Conservation (phyloP, 371 early-diverging fungal species). For the Quaeritorhiza haematococci region DNA sequence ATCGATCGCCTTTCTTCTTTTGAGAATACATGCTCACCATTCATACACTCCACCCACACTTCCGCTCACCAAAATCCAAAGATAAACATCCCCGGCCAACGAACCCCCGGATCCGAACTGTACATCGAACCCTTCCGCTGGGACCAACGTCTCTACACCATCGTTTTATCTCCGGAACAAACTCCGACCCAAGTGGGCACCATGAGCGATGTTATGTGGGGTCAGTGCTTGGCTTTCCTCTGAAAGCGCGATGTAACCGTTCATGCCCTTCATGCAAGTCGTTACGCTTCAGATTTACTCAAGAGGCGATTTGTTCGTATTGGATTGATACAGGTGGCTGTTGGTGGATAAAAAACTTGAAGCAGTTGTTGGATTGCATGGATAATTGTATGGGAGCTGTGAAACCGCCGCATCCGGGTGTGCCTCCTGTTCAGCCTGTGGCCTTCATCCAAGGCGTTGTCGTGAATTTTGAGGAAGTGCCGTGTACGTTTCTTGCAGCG, state of each 20-base stretch:
- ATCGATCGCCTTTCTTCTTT: too few relatives aligned
- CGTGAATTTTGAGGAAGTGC: slow-evolving; percentile 57
- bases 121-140: slow-evolving; percentile 70
- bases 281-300: not conserved
- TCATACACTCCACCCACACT: too few relatives aligned
- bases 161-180: slow-evolving; percentile 47
- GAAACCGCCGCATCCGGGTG: slow-evolving; percentile 37
- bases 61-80: slow-evolving; percentile 29
- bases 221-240: slow-evolving; percentile 27
- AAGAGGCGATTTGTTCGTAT: not conserved
- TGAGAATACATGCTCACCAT: slow-evolving; percentile 24
- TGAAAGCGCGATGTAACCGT: slow-evolving; percentile 7
- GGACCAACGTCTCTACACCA: slow-evolving; percentile 64
- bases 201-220: slow-evolving; percentile 65
- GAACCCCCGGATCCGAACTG: slow-evolving; percentile 49
- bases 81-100: slow-evolving; percentile 56
- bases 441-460: slow-evolving; percentile 49
- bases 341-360: slow-evolving; percentile 37
- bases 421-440: slow-evolving; percentile 29
- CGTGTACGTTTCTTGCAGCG: too few relatives aligned
- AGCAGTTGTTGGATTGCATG: slow-evolving; percentile 45
- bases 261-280: slow-evolving; percentile 8
- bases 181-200: slow-evolving; percentile 34
- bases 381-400: slow-evolving; percentile 50
- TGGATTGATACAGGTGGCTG: slow-evolving; percentile 25